Evolutionary conservation across 2,329 filamentous ascomycete genomes (phyloP).

Genomic region (Nigrospora osmanthi): DNA sequence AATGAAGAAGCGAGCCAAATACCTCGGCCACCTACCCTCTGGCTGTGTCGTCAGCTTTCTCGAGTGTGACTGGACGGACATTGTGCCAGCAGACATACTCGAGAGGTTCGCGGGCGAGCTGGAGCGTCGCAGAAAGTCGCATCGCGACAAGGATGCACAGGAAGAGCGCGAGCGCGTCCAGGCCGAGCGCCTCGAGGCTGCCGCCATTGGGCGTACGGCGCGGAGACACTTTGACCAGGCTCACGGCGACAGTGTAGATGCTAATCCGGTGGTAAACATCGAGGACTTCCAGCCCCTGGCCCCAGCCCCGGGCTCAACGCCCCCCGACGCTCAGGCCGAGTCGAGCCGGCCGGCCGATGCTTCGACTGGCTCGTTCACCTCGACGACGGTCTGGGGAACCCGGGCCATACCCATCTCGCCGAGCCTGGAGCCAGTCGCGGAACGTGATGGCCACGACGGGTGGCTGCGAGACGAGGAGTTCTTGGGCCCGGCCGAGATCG

Average conservation of each 20-base stretch:
- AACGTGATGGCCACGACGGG: constrained; percentile 58
- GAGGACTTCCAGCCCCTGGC: constrained; percentile 60
- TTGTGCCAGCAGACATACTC: constrained; percentile 69
- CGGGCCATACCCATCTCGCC: constrained; percentile 55
- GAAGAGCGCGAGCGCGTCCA: constrained; percentile 81
- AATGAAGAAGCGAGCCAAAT: constrained; percentile 76
- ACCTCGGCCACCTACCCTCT: constrained; percentile 76
- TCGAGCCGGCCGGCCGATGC: constrained; percentile 67
- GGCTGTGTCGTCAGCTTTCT: constrained; percentile 89
- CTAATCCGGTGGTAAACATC: constrained; percentile 35
- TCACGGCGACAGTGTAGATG: constrained; percentile 29
- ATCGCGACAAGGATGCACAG: constrained; percentile 73
- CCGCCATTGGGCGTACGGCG: constrained; percentile 51
- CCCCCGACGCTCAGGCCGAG: constrained; percentile 49
- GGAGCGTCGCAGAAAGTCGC: constrained; percentile 65
- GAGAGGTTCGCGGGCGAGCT: constrained; percentile 70
- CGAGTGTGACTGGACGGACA: constrained; percentile 92
- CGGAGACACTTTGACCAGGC: constrained; percentile 28
- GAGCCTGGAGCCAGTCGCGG: constrained; percentile 33
- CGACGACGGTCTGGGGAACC: constrained; percentile 91
- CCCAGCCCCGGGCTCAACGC: constrained; percentile 39
- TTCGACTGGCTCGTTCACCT: constrained; percentile 70
- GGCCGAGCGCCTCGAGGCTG: constrained; percentile 72
- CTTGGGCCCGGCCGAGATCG: constrained; percentile 51
- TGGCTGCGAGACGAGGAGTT: constrained; percentile 82